A percentile compares a stretch with the other conserved stretches of the same genome.
Evolutionary conservation across 2,329 filamentous ascomycete genomes (phyloP).

Genomic region (Hypoxylon sp.): DNA sequence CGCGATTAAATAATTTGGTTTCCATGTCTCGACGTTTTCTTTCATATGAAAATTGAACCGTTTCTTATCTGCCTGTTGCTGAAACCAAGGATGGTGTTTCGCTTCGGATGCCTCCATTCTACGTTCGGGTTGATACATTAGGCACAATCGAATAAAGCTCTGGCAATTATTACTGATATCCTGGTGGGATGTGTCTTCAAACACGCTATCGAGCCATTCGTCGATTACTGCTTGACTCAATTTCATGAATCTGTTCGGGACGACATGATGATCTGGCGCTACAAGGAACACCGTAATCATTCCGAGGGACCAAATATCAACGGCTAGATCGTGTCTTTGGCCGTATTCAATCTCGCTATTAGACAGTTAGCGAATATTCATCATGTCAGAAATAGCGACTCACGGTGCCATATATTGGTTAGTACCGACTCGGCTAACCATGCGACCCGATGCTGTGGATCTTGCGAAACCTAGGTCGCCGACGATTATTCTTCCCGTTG

Average conservation of each 20-base stretch:
- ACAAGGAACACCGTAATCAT: conserved; percentile 59
- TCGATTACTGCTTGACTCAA: conserved; percentile 46
- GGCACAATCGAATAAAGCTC: conserved; percentile 56
- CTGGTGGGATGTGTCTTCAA: conserved; percentile 24
- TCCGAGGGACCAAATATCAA: conserved; percentile 70
- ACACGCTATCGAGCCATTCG: conserved; percentile 30
- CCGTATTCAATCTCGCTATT: conserved; percentile 59
- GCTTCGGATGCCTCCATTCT: conserved; percentile 56
- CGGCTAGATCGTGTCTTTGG: conserved; percentile 55
- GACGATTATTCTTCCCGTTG: conserved; percentile 63
- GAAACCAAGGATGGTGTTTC: conserved; percentile 58
- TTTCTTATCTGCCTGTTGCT: conserved; percentile 24
- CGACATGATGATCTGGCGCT: conserved; percentile 28
- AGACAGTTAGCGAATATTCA: conserved; percentile 19
- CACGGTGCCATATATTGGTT: conserved; percentile 66
- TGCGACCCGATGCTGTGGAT: conserved; percentile 59
- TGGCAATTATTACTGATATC: conserved; percentile 44
- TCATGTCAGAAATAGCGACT: conserved; percentile 45
- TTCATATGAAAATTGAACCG: conserved; percentile 23
- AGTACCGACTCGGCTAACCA: conserved; percentile 64
- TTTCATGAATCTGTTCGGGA: conserved; percentile 44
- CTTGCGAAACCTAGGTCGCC: conserved; percentile 68
- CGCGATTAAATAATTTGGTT: conserved; percentile 37
- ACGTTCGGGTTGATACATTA: conserved; percentile 51
- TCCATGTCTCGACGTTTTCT: conserved; percentile 41